Conservation (phyloP, 768 basidiomycete species). For the Dioszegia aurantiaca region DNA sequence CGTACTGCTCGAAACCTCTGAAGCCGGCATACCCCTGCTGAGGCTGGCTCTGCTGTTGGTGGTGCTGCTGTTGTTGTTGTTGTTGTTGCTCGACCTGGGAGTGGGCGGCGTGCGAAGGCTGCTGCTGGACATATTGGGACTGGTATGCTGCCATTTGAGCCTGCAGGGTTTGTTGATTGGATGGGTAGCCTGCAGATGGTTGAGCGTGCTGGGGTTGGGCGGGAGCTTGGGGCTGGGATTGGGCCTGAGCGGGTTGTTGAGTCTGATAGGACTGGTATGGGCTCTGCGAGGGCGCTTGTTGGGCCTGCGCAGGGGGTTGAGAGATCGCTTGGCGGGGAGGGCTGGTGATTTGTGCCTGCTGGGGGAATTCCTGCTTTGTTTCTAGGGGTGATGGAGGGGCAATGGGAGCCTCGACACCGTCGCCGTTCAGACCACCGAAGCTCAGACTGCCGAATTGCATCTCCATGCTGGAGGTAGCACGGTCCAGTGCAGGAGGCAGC, state of each 20-base stretch:
- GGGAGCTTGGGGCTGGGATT: constrained; percentile 9
- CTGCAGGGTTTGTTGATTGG: constrained; percentile 44
- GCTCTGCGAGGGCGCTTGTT: constrained; percentile 22
- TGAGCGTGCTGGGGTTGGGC: constrained; percentile 17
- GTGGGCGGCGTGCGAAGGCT: constrained; percentile 23
- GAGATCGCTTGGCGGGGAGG: constrained; percentile 17
- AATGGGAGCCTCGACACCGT: constrained; percentile 41
- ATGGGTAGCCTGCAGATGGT: constrained; percentile 23
- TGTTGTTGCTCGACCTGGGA: constrained; percentile 1
- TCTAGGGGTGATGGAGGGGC: constrained; percentile 26
- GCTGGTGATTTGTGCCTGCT: neutral
- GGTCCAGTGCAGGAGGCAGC: constrained; percentile 41
- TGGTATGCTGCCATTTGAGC: constrained; percentile 40
- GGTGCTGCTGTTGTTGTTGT: neutral
- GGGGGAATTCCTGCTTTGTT: constrained; percentile 19
- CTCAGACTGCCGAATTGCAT: constrained; percentile 54
- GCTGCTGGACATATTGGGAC: constrained; percentile 15
- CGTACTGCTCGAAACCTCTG: constrained; percentile 14
- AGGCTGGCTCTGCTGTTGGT: constrained; percentile 16
- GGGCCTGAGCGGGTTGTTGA: constrained; percentile 17
- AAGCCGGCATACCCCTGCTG: constrained; percentile 12
- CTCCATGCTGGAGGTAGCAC: constrained; percentile 42
- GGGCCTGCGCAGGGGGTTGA: constrained; percentile 15
- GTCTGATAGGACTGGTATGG: constrained; percentile 15
- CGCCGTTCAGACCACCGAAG: constrained; percentile 48